Percentiles rank a stretch among this genome's conserved stretches.
Conservation (phyloP, 768 basidiomycete genomes). For the Boletus rubropictus region DNA sequence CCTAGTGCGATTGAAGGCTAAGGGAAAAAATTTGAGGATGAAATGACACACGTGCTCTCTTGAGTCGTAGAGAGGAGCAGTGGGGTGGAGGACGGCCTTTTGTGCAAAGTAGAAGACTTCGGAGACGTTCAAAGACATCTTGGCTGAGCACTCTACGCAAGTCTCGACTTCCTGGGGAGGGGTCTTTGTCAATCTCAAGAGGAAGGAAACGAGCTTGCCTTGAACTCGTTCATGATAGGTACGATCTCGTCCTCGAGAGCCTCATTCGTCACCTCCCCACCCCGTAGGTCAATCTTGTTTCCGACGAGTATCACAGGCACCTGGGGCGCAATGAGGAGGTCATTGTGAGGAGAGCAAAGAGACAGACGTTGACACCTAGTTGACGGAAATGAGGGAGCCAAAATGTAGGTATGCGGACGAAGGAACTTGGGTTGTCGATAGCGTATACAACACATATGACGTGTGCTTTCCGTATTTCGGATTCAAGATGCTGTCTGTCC, state of each 20-base stretch:
- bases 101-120: slow-evolving; percentile 99
- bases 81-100: slow-evolving; percentile 95
- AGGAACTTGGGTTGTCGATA: slow-evolving; percentile 93
- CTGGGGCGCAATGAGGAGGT: slow-evolving; percentile 35
- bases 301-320: slow-evolving; percentile 96
- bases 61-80: slow-evolving; percentile 94
- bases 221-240: slow-evolving; percentile 99
- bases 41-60: slow-evolving; percentile 75
- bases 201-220: slow-evolving; percentile 44
- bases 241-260: slow-evolving; percentile 91
- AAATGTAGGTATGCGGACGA: slow-evolving; percentile 95
- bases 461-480: slow-evolving; percentile 94
- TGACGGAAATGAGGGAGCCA: slow-evolving; percentile 96
- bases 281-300: slow-evolving; percentile 95
- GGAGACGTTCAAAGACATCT: slow-evolving; percentile 83
- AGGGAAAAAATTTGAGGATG: neutral
- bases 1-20: slow-evolving; percentile 39
- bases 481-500: slow-evolving; percentile 84
- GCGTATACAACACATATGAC: slow-evolving; percentile 98
- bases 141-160: slow-evolving; percentile 95
- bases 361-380: slow-evolving; percentile 86
- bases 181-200: slow-evolving; percentile 4
- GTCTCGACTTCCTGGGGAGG: slow-evolving; percentile 87
- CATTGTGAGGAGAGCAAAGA: neutral
- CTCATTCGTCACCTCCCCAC: slow-evolving; percentile 90